Evolutionary conservation across 768 basidiomycete genomes (phyloP).

Genomic region (Tylopilus rubrobrunneus): DNA sequence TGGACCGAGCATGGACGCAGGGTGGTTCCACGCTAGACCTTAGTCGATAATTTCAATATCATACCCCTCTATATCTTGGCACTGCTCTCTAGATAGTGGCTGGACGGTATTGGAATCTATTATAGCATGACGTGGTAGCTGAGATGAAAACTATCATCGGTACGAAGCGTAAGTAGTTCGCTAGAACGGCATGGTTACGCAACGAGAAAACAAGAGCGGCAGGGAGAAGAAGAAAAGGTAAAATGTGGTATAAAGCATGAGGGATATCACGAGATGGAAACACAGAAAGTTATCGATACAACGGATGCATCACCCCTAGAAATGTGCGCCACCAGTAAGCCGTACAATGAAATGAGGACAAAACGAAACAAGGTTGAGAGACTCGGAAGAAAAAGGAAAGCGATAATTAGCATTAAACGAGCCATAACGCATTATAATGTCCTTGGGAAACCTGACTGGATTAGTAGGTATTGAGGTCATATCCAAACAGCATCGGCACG

Average conservation of each 20-base stretch:
- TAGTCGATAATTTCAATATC: constrained; percentile 28
- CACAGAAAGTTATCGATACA: constrained; percentile 26
- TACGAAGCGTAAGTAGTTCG: not conserved
- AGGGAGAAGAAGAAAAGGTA: not conserved
- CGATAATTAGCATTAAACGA: constrained; percentile 32
- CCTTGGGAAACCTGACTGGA: constrained; percentile 9
- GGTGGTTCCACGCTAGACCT: constrained; percentile 38
- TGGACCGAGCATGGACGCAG: constrained; percentile 45
- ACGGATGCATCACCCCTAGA: constrained; percentile 5
- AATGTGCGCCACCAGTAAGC: constrained; percentile 3
- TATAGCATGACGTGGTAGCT: constrained; percentile 7
- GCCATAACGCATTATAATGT: constrained; percentile 30
- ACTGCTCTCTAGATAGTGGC: not conserved
- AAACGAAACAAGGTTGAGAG: not conserved
- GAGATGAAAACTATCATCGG: not conserved
- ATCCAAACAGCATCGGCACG: constrained; percentile 3
- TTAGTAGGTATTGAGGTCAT: constrained; percentile 2
- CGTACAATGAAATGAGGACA: constrained; percentile 1
- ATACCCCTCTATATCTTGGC: constrained; percentile 3
- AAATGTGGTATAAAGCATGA: not conserved
- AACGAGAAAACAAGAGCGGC: not conserved
- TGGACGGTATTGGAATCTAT: constrained; percentile 13
- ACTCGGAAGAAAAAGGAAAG: not conserved
- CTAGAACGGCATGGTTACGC: constrained; percentile 1
- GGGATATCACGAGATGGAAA: constrained; percentile 22